phyloP scores from a whole-genome alignment of 352 stramenopile species.

The Aphanomyces cochlioides region DNA sequence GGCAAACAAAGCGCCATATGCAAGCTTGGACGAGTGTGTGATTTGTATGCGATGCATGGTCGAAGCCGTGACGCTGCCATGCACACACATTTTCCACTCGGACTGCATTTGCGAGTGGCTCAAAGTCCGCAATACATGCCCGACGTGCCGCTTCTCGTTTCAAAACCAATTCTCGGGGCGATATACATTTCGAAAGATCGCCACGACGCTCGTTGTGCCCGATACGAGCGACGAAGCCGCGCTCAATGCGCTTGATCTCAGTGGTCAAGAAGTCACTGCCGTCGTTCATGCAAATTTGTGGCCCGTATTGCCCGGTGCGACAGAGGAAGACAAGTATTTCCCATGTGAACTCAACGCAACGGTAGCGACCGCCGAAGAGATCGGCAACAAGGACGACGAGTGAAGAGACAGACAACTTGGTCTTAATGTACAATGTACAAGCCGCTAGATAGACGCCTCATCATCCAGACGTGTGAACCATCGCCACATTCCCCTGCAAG shows the following conservation, averaged over 20 bases:
- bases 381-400: too few species aligned
- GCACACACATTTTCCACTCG: slow-evolving; percentile 91
- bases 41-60: slow-evolving; percentile 92
- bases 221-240: slow-evolving; percentile 46
- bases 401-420: too few species aligned
- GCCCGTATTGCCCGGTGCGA: slow-evolving; percentile 41
- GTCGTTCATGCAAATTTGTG: slow-evolving; percentile 76
- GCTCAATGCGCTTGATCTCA: slow-evolving; percentile 58
- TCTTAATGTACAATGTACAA: too few species aligned
- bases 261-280: slow-evolving; percentile 56
- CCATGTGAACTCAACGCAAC: slow-evolving; percentile 74
- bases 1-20: slow-evolving; percentile 32
- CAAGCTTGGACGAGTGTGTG: slow-evolving; percentile 55
- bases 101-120: slow-evolving; percentile 92
- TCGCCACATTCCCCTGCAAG: too few species aligned
- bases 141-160: slow-evolving; percentile 91
- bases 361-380: slow-evolving; percentile 31
- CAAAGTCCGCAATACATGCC: slow-evolving; percentile 88
- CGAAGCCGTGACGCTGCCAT: slow-evolving; percentile 88
- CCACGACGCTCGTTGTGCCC: slow-evolving; percentile 70
- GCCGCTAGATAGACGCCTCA: too few species aligned
- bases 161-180: slow-evolving; percentile 69
- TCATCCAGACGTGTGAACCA: too few species aligned
- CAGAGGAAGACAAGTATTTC: slow-evolving; percentile 62
- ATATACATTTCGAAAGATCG: slow-evolving; percentile 73